phyloP scores from a whole-genome alignment of 441 rosid species.

The Lepidium campestre region DNA sequence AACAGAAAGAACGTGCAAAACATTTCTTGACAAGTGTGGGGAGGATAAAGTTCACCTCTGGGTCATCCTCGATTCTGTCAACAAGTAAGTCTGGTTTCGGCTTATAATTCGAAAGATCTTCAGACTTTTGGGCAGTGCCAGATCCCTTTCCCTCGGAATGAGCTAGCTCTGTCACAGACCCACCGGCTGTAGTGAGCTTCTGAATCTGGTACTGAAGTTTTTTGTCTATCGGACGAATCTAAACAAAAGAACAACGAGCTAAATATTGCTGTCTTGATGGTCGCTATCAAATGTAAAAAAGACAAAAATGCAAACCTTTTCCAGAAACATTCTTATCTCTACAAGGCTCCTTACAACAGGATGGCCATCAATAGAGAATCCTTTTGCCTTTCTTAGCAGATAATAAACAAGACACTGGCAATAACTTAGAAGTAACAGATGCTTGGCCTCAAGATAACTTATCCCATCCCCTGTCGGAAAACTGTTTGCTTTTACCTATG shows the following conservation, averaged over 20 bases:
- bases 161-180: constrained; percentile 28
- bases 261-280: not conserved
- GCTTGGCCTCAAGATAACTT: constrained; percentile 83
- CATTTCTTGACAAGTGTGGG: not conserved
- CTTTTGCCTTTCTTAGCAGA: constrained; percentile 74
- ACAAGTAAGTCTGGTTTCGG: constrained; percentile 82
- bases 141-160: constrained; percentile 32
- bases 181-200: constrained; percentile 56
- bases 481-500: constrained; percentile 64
- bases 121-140: constrained; percentile 37
- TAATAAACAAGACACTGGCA: constrained; percentile 80
- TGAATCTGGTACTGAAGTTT: constrained; percentile 83
- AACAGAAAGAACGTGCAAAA: not conserved
- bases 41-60: constrained; percentile 1
- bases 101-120: constrained; percentile 61
- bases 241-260: constrained; percentile 7
- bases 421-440: constrained; percentile 70
- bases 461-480: constrained; percentile 61
- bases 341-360: constrained; percentile 76
- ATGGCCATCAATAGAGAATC: constrained; percentile 71
- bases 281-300: not conserved
- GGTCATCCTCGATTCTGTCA: constrained; percentile 36
- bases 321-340: constrained; percentile 79
- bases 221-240: constrained; percentile 89
- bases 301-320: constrained; percentile 50